Evolutionary conservation across 2,329 filamentous ascomycete genomes (phyloP).

Genomic region (Colletotrichum cuscutae): DNA sequence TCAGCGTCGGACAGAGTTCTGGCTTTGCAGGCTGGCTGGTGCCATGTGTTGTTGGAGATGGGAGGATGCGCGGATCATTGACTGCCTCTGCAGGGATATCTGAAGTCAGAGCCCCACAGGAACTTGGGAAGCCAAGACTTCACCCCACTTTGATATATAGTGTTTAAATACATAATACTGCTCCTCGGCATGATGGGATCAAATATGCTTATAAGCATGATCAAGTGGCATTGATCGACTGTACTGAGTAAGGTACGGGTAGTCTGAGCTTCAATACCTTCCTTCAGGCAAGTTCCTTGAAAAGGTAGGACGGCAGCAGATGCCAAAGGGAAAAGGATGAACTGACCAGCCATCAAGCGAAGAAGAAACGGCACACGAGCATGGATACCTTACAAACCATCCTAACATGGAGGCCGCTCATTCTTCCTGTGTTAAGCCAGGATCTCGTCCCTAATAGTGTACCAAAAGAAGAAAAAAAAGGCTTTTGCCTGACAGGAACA

Average conservation of each 20-base stretch:
- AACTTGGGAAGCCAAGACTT: neutral
- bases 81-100: neutral
- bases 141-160: neutral
- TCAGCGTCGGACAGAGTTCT: neutral
- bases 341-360: neutral
- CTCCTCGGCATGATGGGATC: neutral
- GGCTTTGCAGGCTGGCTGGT: neutral
- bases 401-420: neutral
- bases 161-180: neutral
- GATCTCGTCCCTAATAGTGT: neutral
- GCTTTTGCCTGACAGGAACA: neutral
- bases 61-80: slow-evolving; percentile 1
- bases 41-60: neutral
- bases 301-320: neutral
- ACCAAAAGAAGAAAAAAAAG: neutral
- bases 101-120: neutral
- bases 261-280: neutral
- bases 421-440: neutral
- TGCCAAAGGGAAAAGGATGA: neutral
- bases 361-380: neutral
- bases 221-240: neutral
- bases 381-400: neutral
- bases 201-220: neutral
- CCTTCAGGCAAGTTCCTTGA: neutral
- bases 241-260: too few relatives aligned